A percentile compares a stretch with the other conserved stretches of the same genome.
phyloP scores from a whole-genome alignment of 148 eudicot species.

The Diospyros kaki region DNA sequence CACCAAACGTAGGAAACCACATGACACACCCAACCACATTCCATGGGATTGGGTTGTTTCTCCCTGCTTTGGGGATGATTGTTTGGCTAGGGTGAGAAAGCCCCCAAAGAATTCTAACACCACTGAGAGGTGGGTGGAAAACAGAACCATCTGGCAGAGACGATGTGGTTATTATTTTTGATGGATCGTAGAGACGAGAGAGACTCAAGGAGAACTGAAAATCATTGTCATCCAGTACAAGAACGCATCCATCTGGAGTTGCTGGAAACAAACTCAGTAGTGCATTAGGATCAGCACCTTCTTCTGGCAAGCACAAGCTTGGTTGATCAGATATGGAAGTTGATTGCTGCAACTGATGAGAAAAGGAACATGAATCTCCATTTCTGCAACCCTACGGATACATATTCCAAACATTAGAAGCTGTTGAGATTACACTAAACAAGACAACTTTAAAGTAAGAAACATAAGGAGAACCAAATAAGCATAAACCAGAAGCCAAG shows the following conservation, averaged over 20 bases:
- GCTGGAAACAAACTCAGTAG: slow-evolving; percentile 48
- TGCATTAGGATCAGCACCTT: slow-evolving; percentile 29
- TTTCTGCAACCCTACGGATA: slow-evolving; percentile 80
- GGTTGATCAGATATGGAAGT: slow-evolving; percentile 21
- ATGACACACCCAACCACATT: slow-evolving; percentile 50
- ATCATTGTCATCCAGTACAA: slow-evolving; percentile 63
- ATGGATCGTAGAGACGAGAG: slow-evolving; percentile 44
- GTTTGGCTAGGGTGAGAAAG: slow-evolving; percentile 43
- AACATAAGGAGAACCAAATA: neutral
- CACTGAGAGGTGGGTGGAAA: slow-evolving; percentile 36
- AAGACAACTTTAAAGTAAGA: slow-evolving; percentile 1
- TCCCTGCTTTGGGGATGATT: slow-evolving; percentile 29
- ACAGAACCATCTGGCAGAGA: slow-evolving; percentile 28
- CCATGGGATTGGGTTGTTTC: slow-evolving; percentile 58
- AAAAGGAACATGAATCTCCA: slow-evolving; percentile 65
- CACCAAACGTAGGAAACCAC: slow-evolving; percentile 63
- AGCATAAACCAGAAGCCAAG: neutral
- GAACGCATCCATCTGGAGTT: slow-evolving; percentile 36
- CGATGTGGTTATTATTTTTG: slow-evolving; percentile 61
- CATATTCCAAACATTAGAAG: slow-evolving; percentile 3
- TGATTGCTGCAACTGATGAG: slow-evolving; percentile 50
- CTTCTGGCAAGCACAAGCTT: slow-evolving; percentile 50
- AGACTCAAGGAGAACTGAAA: slow-evolving; percentile 53
- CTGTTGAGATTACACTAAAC: neutral
- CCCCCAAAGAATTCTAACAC: slow-evolving; percentile 45